Evolutionary conservation across 805 yeast genomes (phyloP).

Genomic region (Clavispora vitiphila): DNA sequence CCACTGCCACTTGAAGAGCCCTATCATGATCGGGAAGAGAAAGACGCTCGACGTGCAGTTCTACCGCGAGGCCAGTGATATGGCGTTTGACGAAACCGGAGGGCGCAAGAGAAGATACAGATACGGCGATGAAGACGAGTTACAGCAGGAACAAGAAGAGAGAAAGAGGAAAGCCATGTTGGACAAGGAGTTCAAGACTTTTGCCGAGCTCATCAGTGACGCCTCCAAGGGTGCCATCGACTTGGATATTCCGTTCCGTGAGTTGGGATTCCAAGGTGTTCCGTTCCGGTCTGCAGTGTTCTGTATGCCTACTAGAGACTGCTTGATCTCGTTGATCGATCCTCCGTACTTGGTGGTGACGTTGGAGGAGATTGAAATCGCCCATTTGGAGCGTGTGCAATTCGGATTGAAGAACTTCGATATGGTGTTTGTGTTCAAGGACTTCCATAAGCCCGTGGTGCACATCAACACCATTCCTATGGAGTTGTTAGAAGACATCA

Average conservation of each 20-base stretch:
- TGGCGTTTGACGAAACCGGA: constrained; percentile 95
- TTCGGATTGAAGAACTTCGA: constrained; percentile 96
- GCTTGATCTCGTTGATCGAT: constrained; percentile 88
- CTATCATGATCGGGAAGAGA: constrained; percentile 92
- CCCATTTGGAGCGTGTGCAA: constrained; percentile 94
- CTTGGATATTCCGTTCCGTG: constrained; percentile 91
- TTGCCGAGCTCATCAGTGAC: constrained; percentile 88
- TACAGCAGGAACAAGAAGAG: constrained; percentile 98
- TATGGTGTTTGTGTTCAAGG: constrained; percentile 93
- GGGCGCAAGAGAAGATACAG: constrained; percentile 81
- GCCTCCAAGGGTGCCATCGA: constrained; percentile 79
- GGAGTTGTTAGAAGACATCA: constrained; percentile 85
- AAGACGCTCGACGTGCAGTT: constrained; percentile 94
- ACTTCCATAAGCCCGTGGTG: constrained; percentile 78
- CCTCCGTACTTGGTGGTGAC: constrained; percentile 94
- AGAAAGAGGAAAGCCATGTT: constrained; percentile 84
- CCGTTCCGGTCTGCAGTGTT: constrained; percentile 91
- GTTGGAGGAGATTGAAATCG: constrained; percentile 86
- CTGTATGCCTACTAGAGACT: constrained; percentile 96
- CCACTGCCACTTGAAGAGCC: constrained; percentile 88
- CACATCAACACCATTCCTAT: constrained; percentile 94
- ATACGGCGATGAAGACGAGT: constrained; percentile 97
- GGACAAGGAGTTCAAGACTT: constrained; percentile 85
- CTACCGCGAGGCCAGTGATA: constrained; percentile 94
- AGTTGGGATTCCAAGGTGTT: constrained; percentile 95